Percentiles rank a stretch among this genome's conserved stretches.
Evolutionary conservation across 148 eudicot genomes (phyloP).

Genomic region (Talinum fruticosum): DNA sequence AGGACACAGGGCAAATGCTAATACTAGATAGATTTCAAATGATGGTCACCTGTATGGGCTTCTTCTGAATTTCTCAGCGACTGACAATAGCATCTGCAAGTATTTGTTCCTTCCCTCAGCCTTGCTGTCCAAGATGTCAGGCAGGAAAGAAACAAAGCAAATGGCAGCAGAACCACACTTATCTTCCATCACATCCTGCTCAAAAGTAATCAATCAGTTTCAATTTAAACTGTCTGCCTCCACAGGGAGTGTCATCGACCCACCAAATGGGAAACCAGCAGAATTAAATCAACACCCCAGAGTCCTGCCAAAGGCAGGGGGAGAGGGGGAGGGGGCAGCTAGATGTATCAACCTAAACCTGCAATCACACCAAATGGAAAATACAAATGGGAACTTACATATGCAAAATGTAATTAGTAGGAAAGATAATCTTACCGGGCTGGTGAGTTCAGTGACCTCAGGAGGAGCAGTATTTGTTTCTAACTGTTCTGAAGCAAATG

Average conservation of each 20-base stretch:
- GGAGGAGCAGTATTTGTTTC: constrained; percentile 84
- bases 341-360: background rate
- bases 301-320: background rate
- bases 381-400: background rate
- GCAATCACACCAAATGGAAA: background rate
- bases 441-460: constrained; percentile 77
- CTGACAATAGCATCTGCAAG: constrained; percentile 65
- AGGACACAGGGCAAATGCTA: background rate
- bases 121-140: constrained; percentile 88
- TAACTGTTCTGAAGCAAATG: constrained; percentile 78
- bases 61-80: constrained; percentile 85
- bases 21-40: background rate
- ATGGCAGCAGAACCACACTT: constrained; percentile 95
- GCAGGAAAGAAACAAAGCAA: constrained; percentile 90
- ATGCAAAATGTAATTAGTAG: background rate
- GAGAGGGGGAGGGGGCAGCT: background rate
- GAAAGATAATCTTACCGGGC: constrained; percentile 47
- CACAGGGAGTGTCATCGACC: background rate
- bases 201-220: background rate
- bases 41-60: constrained; percentile 78
- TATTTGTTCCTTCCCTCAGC: constrained; percentile 96
- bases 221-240: background rate
- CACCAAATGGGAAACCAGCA: background rate
- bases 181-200: constrained; percentile 85
- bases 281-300: background rate